phyloP scores from a whole-genome alignment of 1,284 basidiomycete species.

The Rugosomyces carneus region DNA sequence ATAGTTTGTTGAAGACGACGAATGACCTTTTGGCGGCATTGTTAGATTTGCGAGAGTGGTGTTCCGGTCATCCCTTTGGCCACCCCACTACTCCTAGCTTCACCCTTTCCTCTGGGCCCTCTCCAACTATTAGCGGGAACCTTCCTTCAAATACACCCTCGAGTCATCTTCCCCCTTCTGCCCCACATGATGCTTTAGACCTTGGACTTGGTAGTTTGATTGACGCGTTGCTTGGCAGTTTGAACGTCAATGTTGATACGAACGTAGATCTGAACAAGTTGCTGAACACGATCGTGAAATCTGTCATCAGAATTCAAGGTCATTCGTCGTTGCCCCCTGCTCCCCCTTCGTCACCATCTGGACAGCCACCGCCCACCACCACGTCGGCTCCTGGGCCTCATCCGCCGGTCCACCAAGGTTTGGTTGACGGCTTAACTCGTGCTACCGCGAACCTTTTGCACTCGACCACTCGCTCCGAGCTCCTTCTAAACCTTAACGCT shows the following conservation, averaged over 20 bases:
- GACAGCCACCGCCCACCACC: constrained; percentile 3
- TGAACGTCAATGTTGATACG: constrained; percentile 4
- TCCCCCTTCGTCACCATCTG: constrained; percentile 1
- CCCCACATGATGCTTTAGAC: constrained; percentile 5
- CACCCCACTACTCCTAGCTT: constrained; percentile 10
- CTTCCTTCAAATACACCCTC: background rate
- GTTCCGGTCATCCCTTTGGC: constrained; percentile 14
- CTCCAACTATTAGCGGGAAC: background rate
- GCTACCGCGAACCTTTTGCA: constrained; percentile 12
- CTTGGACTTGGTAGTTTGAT: constrained; percentile 12
- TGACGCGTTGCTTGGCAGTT: constrained; percentile 2
- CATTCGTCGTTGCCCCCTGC: constrained; percentile 12
- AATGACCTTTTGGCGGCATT: constrained; percentile 9
- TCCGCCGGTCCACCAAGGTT: constrained; percentile 6
- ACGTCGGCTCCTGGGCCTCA: too few species aligned
- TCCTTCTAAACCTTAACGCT: constrained; percentile 12
- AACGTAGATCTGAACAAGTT: constrained; percentile 14
- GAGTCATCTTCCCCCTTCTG: background rate
- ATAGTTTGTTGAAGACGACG: constrained; percentile 7
- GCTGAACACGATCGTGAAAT: constrained; percentile 15
- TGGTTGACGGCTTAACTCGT: constrained; percentile 11
- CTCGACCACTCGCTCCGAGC: constrained; percentile 9
- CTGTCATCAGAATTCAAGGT: constrained; percentile 16
- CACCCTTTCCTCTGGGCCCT: background rate
- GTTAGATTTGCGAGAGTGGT: constrained; percentile 14